Evolutionary conservation across 2,329 filamentous ascomycete genomes (phyloP), one percentile per base, ranked within the genome.

Genomic region (Tolypocladium inflatum): DNA sequence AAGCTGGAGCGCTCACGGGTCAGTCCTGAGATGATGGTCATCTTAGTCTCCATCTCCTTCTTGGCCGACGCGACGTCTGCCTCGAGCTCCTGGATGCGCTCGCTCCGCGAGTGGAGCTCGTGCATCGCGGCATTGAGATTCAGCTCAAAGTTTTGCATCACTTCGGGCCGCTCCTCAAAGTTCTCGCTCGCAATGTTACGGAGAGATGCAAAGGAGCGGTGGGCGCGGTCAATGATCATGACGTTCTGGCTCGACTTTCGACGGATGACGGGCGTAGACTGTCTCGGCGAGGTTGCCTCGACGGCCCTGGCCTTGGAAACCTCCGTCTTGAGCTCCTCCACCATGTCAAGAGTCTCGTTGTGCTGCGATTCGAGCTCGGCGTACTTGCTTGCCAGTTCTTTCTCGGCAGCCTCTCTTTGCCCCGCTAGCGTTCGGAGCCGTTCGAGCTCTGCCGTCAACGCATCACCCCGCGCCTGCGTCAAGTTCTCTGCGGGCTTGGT

Each of bases 21-120:
- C 62, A 99, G 79, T 8, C 94, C 94, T 37, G 91, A 90, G 65
- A 99, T 97, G 68, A 99, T 92, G 37, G 90, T 90, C 79, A 93
- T 91, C 82, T 99, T 99, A 62, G 84, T 87, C 69, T 99, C 94
- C 88, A 97, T 96, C 72, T 99, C 94, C 76, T 91, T 96, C 77
- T 90, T 94, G 26, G 91, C 84, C 4, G 85, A 86, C 33, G 86
- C 79, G 58, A 97, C 83, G 64, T 96, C 93, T 7, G 86, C 85
- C 72, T 99, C 94, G 17, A 99, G 79, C 66, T 92, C 87, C 68
- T 95, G 90, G 56, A 97, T 92, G 35, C 92, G 86, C 71, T 97
- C 92, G 43, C 92, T 92, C 48, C 92, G 86, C 11, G 81, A 81
- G 63, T 96, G 89, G 39, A 99, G 79, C 70, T 99, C 94, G 65